Evolutionary conservation across 495 filamentous ascomycete genomes (phyloP), one percentile per base, ranked within the genome.

Genomic region (Penicillium crystallinum): DNA sequence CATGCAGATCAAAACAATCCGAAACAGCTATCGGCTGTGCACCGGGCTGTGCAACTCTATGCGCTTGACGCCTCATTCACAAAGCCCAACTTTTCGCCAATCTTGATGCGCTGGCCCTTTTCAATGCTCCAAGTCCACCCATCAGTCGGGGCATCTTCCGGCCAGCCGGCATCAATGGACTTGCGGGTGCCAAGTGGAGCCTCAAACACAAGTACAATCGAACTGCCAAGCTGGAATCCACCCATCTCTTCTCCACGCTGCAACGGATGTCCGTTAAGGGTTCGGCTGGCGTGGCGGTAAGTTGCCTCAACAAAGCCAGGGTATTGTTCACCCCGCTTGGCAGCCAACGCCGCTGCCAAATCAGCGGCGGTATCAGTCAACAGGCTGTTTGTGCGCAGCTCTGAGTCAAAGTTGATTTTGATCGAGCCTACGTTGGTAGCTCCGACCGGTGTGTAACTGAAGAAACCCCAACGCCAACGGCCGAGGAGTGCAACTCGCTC

Each of bases 391-490:
- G 93, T 99, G 47, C 91, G 83, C 48, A 99, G 74, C 66, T 99
- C 95, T 50, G 84, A 77, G 67, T 99, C 93, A 65, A 99, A 99
- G 72, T 99, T 96, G 72, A 99, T 84, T 67, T 88, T 87, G 71
- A 99, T 97, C 35, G 88, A 92, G 44, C 93, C 93, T 40, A 99
- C 93, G 63, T 99, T 99, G n/a, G 93, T 99, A 11, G 93, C 93
- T 53, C 93, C 93, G 27, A 99, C 92, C 15, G 95, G 91, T 0
- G 87, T 93, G 71, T 89, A 95, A 61, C 85, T 88, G 75, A 97
- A 97, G 80, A 99, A 97, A 11, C 93, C 93, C 82, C 89, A 93
- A 7, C 91, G 86, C 93, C 93, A 99, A 27, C 91, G 82, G 14
- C 93, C 93, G 1, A 99, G 76, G 2, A 99, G 77, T 2, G 93